Evolutionary conservation across 2,329 filamentous ascomycete genomes (phyloP).

Genomic region (Sphaerulina musiva): DNA sequence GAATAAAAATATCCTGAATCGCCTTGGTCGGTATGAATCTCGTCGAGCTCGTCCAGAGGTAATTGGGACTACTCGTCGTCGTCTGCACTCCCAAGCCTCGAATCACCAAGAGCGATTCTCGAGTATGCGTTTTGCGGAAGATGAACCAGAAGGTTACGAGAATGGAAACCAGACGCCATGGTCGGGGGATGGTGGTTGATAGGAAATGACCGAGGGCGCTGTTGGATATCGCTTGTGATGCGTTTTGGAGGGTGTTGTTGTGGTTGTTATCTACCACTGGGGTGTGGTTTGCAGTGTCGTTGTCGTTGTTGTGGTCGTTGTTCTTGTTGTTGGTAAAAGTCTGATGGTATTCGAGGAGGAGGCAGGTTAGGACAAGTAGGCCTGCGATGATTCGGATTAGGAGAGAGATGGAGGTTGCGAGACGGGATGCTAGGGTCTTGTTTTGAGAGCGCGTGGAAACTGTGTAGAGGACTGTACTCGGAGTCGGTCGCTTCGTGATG

Average conservation of each 20-base stretch:
- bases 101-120: conserved; percentile 83
- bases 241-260: neutral
- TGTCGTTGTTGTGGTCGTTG: neutral
- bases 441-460: conserved; percentile 68
- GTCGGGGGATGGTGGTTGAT: conserved; percentile 38
- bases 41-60: conserved; percentile 57
- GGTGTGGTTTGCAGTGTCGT: neutral
- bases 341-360: conserved; percentile 26
- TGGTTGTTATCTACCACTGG: no score
- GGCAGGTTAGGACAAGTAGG: conserved; percentile 33
- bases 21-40: conserved; percentile 82
- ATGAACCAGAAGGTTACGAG: conserved; percentile 19
- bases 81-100: conserved; percentile 88
- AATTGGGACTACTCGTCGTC: conserved; percentile 61
- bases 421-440: conserved; percentile 41
- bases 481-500: conserved; percentile 45
- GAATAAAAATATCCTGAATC: conserved; percentile 88
- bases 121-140: conserved; percentile 38
- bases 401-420: conserved; percentile 35
- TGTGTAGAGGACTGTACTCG: conserved; percentile 86
- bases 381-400: conserved; percentile 43
- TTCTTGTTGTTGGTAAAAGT: neutral
- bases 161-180: conserved; percentile 37
- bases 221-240: neutral
- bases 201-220: conserved; percentile 23